Evolutionary conservation across 768 basidiomycete species (phyloP).

Genomic region (Lanmaoa pseudosensibilis): DNA sequence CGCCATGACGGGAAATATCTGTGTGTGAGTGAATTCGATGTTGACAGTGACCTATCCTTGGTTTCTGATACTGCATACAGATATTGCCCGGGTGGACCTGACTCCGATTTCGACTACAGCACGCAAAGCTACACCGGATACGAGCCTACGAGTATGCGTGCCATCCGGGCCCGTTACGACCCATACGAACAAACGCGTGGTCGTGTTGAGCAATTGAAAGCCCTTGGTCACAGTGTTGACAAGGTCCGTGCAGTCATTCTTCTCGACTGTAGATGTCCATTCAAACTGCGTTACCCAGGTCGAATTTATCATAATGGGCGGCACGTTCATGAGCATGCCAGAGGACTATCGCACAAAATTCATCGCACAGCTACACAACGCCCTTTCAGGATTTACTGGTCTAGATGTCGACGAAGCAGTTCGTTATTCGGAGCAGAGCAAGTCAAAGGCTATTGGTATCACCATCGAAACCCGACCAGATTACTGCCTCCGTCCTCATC

Average conservation of each 20-base stretch:
- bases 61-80: slow-evolving; percentile 38
- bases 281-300: slow-evolving; percentile 46
- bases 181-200: slow-evolving; percentile 97
- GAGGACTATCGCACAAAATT: slow-evolving; percentile 94
- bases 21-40: slow-evolving; percentile 64
- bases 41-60: background rate
- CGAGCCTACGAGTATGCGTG: slow-evolving; percentile 98
- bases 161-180: slow-evolving; percentile 94
- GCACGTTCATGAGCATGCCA: slow-evolving; percentile 99
- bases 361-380: slow-evolving; percentile 95
- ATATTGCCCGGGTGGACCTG: slow-evolving; percentile 98
- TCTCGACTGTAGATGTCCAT: background rate
- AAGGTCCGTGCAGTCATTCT: slow-evolving; percentile 59
- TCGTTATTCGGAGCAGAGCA: slow-evolving; percentile 94
- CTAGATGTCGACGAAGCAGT: slow-evolving; percentile 95
- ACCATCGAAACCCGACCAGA: slow-evolving; percentile 99
- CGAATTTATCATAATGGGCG: slow-evolving; percentile 95
- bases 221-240: slow-evolving; percentile 95
- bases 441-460: slow-evolving; percentile 98
- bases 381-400: slow-evolving; percentile 92
- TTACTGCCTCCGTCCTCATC: slow-evolving; percentile 95
- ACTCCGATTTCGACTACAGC: slow-evolving; percentile 99
- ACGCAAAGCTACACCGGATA: slow-evolving; percentile 96
- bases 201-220: slow-evolving; percentile 92
- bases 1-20: slow-evolving; percentile 99